Evolutionary conservation across 2,329 filamentous ascomycete genomes (phyloP), one percentile per base, ranked within the genome.

Genomic region (Leptoxyphium fumago): DNA sequence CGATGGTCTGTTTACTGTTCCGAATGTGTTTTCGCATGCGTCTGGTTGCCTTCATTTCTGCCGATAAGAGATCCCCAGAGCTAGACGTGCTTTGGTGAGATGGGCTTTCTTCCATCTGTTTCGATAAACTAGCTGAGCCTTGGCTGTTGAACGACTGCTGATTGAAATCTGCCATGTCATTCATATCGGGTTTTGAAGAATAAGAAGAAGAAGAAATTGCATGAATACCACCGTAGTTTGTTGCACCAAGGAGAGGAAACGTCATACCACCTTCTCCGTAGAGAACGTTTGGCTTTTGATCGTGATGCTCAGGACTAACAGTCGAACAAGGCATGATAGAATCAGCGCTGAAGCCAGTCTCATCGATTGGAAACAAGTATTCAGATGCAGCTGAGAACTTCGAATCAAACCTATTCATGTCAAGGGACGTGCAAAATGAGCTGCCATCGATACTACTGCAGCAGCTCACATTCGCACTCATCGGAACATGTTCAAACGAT

Each of bases 11-110:
- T 29, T 42, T 46, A 28, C 46, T 54, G 43, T 59, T 58, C 29
- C 54, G 50, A 44, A 58, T 55, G 38, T 59, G 56, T 41, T 56
- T 58, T 43, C 50, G 54, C 40, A 52, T 49, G 15, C 55, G 55
- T 42, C 53, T 46, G n/a, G 48, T 44, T 29, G 53, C 48, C 29
- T 56, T 58, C 36, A 41, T 8, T 8, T 53, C 54, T 5, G 38
- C 38, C 14, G 48, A 47, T 4, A 29, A 32, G 10, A 41, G 40
- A 13, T 46, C 49, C 5, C 48, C 46, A 10, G 45, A 46, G 26
- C 42, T 51, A 13, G 44, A 47, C 26, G 42, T 44, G 49, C 53
- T 54, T 30, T 51, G 41, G 32, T 51, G 44, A 14, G 54, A 57
- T 10, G 34, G 30, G 38, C 36, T 52, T 18, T 52, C 51, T 42